Conservation (phyloP, 2,329 filamentous ascomycete genomes). For the Colletotrichum godetiae region DNA sequence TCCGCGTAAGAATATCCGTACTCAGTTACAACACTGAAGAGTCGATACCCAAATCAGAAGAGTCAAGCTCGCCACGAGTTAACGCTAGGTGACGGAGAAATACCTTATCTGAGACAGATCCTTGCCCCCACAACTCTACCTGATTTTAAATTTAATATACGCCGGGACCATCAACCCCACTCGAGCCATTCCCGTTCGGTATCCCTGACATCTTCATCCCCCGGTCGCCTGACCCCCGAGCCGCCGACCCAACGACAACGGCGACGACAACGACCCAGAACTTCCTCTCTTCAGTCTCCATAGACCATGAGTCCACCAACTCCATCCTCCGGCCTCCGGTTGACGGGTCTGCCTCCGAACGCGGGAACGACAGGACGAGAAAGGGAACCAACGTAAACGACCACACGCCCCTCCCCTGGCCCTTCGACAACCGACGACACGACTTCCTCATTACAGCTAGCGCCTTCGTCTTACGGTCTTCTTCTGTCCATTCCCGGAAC, state of each 20-base stretch:
- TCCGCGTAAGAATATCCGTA: neutral
- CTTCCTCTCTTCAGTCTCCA: too few species aligned
- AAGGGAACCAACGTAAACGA: constrained; percentile 16
- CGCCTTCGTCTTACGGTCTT: neutral
- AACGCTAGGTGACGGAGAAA: constrained; percentile 16
- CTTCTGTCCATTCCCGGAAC: neutral
- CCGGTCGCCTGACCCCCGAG: constrained; percentile 6
- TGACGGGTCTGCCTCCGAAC: constrained; percentile 13
- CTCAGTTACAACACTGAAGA: neutral
- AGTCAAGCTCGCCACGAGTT: neutral
- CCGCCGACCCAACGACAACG: neutral
- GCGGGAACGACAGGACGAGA: neutral
- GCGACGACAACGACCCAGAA: neutral
- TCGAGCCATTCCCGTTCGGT: neutral
- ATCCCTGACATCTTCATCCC: neutral
- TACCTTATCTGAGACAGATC: constrained; percentile 25
- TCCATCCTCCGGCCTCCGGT: neutral
- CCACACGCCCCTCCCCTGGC: neutral
- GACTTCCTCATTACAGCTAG: constrained; percentile 10
- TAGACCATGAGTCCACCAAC: too few species aligned
- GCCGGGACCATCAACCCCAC: constrained; percentile 3
- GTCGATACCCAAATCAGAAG: neutral
- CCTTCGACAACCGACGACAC: neutral
- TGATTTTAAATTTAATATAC: constrained; percentile 28
- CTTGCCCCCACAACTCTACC: constrained; percentile 21